These are phyloP conservation scores for Barnettozyma siamensis DNA, from an alignment of 805 yeast species.

Conservation along the genomic window DNA sequence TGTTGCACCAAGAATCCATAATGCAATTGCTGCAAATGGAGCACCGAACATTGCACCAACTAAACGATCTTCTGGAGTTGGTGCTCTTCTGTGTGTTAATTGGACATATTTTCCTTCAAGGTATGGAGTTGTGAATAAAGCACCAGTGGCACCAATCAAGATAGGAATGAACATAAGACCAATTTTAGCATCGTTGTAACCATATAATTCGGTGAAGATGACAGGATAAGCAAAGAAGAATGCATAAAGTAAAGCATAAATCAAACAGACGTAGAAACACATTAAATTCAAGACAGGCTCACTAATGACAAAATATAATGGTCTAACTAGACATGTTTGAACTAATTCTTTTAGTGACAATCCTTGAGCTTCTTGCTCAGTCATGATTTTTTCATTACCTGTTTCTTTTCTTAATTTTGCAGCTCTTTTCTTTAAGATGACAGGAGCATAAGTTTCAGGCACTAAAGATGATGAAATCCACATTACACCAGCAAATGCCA, in stretches of 20 bases:
- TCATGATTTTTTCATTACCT: constrained; percentile 79
- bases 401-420: constrained; percentile 65
- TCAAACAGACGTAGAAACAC: constrained; percentile 81
- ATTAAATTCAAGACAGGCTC: constrained; percentile 84
- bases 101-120: constrained; percentile 58
- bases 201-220: constrained; percentile 72
- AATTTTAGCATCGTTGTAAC: constrained; percentile 67
- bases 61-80: constrained; percentile 76
- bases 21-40: constrained; percentile 75
- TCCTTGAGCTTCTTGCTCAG: constrained; percentile 86
- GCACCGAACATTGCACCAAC: constrained; percentile 79
- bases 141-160: constrained; percentile 76
- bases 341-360: constrained; percentile 63
- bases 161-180: constrained; percentile 91
- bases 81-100: constrained; percentile 46
- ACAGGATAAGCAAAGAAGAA: constrained; percentile 95
- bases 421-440: constrained; percentile 64
- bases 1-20: constrained; percentile 79
- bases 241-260: constrained; percentile 86
- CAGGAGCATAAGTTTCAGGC: constrained; percentile 93
- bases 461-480: constrained; percentile 59
- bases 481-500: constrained; percentile 87
- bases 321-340: constrained; percentile 69
- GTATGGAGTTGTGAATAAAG: constrained; percentile 67
- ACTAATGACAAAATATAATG: constrained; percentile 66